Conservation (phyloP, 2,329 filamentous ascomycete genomes). For the Trichoderma koningii region DNA sequence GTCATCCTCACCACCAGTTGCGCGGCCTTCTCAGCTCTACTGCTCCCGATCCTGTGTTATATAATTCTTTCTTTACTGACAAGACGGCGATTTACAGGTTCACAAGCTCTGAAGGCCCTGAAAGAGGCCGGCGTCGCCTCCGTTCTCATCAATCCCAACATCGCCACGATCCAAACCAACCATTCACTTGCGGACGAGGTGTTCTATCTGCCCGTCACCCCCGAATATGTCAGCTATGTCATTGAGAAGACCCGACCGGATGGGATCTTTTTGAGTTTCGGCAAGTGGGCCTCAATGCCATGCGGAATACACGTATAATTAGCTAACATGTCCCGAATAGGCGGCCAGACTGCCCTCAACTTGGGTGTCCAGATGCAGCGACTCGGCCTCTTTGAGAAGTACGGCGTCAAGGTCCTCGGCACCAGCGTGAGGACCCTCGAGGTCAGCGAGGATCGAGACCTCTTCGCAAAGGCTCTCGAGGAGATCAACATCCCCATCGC, state of each 20-base stretch:
- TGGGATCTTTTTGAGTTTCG: conserved; percentile 96
- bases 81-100: conserved; percentile 58
- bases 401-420: conserved; percentile 92
- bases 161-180: conserved; percentile 96
- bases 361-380: conserved; percentile 96
- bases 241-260: conserved; percentile 84
- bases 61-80: neutral
- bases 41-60: too few species aligned
- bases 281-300: too few species aligned
- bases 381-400: conserved; percentile 91
- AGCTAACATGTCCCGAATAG: too few species aligned
- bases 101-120: conserved; percentile 93
- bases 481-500: conserved; percentile 98
- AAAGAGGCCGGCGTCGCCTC: conserved; percentile 93
- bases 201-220: conserved; percentile 96
- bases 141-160: conserved; percentile 96
- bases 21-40: neutral
- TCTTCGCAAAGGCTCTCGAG: conserved; percentile 92
- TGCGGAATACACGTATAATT: too few species aligned
- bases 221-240: conserved; percentile 96
- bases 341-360: conserved; percentile 95
- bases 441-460: conserved; percentile 91
- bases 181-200: conserved; percentile 95
- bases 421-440: conserved; percentile 93
- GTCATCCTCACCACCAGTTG: too few species aligned